phyloP scores from a whole-genome alignment of 1,139 yeast species.

The Blastobotrys apis region DNA sequence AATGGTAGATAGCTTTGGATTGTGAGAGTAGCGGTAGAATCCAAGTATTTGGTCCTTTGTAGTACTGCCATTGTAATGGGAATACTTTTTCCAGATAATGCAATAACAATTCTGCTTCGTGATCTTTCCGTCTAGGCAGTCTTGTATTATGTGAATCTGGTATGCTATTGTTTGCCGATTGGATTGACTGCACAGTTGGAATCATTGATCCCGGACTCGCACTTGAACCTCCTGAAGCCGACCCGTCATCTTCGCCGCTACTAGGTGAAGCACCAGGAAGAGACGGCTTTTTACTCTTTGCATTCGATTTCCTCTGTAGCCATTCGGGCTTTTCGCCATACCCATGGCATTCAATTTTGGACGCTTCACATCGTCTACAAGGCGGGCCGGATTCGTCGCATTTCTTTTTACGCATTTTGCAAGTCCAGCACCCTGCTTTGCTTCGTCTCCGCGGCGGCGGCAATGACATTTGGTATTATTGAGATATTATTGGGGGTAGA shows the following conservation, averaged over 20 bases:
- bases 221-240: too few relatives aligned
- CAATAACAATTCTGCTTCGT: conserved; percentile 1
- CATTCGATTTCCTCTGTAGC: not conserved
- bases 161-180: not conserved
- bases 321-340: conserved; percentile 2
- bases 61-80: conserved; percentile 5
- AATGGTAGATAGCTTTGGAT: conserved; percentile 2
- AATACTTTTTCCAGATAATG: conserved; percentile 5
- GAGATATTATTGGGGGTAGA: too few relatives aligned
- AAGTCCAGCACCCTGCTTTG: conserved; percentile 3
- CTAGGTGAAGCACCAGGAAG: too few relatives aligned
- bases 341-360: conserved; percentile 2
- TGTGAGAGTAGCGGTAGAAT: conserved; percentile 1
- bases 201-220: too few relatives aligned
- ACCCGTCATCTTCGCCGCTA: too few relatives aligned
- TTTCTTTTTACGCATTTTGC: conserved; percentile 4
- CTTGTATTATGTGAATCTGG: not conserved
- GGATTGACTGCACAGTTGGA: too few relatives aligned
- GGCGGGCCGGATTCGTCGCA: conserved; percentile 4
- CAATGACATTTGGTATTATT: too few relatives aligned
- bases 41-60: conserved; percentile 1
- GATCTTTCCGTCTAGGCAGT: not conserved
- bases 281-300: too few relatives aligned
- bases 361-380: not conserved
- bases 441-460: not conserved